Conservation (phyloP, 2,329 filamentous ascomycete species). For the Neospermospora avenae region DNA sequence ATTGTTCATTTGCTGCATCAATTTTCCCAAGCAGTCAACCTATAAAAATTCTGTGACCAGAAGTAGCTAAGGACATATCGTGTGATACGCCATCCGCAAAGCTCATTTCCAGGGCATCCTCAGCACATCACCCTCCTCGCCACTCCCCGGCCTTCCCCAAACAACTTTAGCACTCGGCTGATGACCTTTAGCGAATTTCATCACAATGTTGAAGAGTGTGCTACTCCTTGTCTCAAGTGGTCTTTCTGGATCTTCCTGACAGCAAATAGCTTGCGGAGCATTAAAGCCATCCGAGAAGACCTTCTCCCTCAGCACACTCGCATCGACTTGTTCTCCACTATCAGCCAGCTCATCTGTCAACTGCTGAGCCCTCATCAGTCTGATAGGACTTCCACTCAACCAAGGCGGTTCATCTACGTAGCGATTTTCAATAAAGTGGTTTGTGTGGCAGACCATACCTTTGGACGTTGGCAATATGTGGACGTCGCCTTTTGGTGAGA, state of each 20-base stretch:
- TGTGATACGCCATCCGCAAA: not conserved
- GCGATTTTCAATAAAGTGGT: constrained; percentile 34
- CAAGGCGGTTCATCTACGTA: constrained; percentile 35
- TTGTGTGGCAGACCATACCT: constrained; percentile 32
- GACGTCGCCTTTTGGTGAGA: constrained; percentile 33
- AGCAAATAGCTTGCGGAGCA: constrained; percentile 37
- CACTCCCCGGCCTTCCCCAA: constrained; percentile 19
- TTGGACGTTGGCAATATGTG: constrained; percentile 22
- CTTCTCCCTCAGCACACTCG: constrained; percentile 31
- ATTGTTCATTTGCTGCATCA: too few species aligned
- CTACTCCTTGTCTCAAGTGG: constrained; percentile 33
- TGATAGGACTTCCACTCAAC: constrained; percentile 35
- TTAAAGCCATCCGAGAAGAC: constrained; percentile 39
- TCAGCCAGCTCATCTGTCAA: constrained; percentile 30
- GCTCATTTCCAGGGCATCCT: constrained; percentile 18
- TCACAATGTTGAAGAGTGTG: constrained; percentile 39
- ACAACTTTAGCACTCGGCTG: constrained; percentile 36
- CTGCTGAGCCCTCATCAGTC: constrained; percentile 31
- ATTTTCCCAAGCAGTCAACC: too few species aligned
- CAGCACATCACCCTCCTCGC: constrained; percentile 18
- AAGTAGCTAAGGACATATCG: too few species aligned
- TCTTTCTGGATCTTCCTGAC: constrained; percentile 31
- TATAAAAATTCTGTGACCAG: too few species aligned
- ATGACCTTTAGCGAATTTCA: constrained; percentile 28
- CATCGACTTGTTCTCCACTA: constrained; percentile 19